Evolutionary conservation across 805 yeast genomes (phyloP).

Genomic region (Teunomyces cretensis): DNA sequence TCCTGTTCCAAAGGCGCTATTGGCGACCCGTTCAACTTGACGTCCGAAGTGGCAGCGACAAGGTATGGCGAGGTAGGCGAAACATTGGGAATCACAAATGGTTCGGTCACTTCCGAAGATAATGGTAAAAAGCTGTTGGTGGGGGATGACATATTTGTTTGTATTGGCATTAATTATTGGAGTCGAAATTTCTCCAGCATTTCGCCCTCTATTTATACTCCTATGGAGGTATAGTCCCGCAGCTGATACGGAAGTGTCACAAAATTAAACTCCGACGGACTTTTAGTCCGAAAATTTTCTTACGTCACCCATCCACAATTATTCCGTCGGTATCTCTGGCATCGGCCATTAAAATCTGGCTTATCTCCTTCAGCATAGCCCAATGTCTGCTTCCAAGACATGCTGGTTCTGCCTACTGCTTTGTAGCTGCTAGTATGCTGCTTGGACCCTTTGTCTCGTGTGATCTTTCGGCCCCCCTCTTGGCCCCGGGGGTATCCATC

Average conservation of each 20-base stretch:
- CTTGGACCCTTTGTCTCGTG: no score
- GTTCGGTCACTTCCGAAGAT: conserved; percentile 56
- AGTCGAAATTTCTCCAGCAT: no score
- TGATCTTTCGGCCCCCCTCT: no score
- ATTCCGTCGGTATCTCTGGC: no score
- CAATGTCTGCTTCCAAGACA: no score
- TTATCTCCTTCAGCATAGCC: no score
- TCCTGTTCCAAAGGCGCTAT: conserved; percentile 1
- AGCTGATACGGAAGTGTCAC: conserved; percentile 1
- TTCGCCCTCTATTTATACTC: neutral
- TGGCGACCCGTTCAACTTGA: neutral
- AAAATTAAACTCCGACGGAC: conserved; percentile 2
- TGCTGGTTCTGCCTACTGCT: no score
- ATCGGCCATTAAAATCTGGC: no score
- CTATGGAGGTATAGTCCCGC: conserved; percentile 4
- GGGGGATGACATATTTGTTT: conserved; percentile 6
- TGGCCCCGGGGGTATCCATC: no score
- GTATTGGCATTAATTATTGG: no score
- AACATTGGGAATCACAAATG: conserved; percentile 63
- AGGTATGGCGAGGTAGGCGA: conserved; percentile 50
- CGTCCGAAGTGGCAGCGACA: neutral
- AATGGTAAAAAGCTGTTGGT: conserved; percentile 46
- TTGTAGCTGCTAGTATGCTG: no score
- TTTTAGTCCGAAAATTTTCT: neutral
- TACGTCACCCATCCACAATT: neutral